Conservation (phyloP, 2,329 filamentous ascomycete species). For the Penicillium sp. region DNA sequence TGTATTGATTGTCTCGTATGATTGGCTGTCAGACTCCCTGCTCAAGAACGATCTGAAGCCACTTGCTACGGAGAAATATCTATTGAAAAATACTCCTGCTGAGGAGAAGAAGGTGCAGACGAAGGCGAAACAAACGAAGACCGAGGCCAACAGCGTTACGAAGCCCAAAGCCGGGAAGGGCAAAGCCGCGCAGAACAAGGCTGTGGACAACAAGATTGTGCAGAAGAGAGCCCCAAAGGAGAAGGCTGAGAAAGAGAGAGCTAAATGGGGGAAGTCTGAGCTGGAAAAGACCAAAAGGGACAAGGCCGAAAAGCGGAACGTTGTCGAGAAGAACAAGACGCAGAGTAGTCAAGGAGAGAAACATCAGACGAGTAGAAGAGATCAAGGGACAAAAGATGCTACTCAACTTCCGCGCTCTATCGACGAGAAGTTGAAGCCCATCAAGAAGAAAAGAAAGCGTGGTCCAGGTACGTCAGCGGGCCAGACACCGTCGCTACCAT, state of each 20-base stretch:
- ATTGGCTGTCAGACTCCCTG: slow-evolving; percentile 55
- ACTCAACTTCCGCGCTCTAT: not conserved
- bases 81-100: slow-evolving; percentile 45
- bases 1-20: slow-evolving; percentile 51
- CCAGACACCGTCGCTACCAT: not conserved
- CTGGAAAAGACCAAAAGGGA: not conserved
- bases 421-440: not conserved
- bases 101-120: slow-evolving; percentile 18
- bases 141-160: not conserved
- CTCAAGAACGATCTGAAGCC: slow-evolving; percentile 40
- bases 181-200: not conserved
- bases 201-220: not conserved
- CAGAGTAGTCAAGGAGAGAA: slow-evolving; percentile 14
- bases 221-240: not conserved
- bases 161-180: not conserved
- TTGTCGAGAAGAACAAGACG: not conserved
- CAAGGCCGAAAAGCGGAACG: not conserved
- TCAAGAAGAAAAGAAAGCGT: not conserved
- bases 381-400: not conserved
- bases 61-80: slow-evolving; percentile 39
- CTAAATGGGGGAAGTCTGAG: not conserved
- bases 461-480: not conserved
- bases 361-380: slow-evolving; percentile 25
- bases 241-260: not conserved
- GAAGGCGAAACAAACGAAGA: not conserved